Base-by-base conservation (phyloP, 2,329 filamentous ascomycete species). In the Aspergillus arachidicola region DNA sequence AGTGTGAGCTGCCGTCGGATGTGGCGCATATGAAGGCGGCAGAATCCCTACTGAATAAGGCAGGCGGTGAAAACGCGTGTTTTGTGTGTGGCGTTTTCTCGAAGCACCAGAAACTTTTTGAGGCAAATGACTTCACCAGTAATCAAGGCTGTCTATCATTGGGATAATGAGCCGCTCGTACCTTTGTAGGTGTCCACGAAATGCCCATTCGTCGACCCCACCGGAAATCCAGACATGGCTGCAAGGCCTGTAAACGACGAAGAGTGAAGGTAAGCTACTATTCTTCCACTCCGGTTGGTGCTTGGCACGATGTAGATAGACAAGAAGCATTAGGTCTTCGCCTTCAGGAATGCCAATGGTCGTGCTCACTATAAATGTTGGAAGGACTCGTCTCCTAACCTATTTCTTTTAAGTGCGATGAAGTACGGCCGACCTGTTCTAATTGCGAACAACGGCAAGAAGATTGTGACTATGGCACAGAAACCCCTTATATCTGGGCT, bases 221-320 rank as follows among this genome's bases (percentile, higher is more conserved):
- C 55, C 60, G 62, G 10, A 72, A 72, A 58, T 72, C 70, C 21
- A 62, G 69, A n/a, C 66, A 69, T 54, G 70, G 70, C 12, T 72
- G 70, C 51, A 65, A 51, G 23, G 65, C 59, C 16, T 72, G 70
- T 56, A 72, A 72, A 32, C 64, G 62, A 16, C 65, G 70, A 48
- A 58, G 69, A 56, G 70, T 72, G 11, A 72, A 71, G 65, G 70
- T 72, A 30, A 28, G 46, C 14, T 16, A 12, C 21, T 11, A 23
- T 28, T 6, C 6, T 48, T 48, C 45, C 45, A 48, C 23, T 28
- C 45, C 5, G 5, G 32, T 34, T 34, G 32, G 34, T 36, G 34
- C 34, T 36, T 36, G 34, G 34, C 34, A 36, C 6, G 34, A 48
- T 48, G 45, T 26, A 48, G 12, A 48, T 23, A 28, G 21, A 19